Conservation (phyloP, 2,329 filamentous ascomycete genomes). For the Fusarium pseudonygamai region DNA sequence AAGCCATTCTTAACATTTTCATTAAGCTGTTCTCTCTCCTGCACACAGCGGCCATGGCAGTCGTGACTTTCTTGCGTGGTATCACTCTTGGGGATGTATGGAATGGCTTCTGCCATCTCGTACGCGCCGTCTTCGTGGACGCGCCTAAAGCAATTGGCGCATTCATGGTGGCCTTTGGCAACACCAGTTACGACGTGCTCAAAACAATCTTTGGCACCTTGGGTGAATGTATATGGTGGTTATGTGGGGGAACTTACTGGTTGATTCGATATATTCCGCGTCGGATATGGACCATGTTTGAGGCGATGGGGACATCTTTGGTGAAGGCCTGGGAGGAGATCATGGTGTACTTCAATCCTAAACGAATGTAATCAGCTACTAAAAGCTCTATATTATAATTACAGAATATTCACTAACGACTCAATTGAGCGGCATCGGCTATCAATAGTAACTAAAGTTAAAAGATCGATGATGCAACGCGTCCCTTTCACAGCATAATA, state of each 20-base stretch:
- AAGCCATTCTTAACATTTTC: slow-evolving; percentile 39
- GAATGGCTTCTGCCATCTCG: slow-evolving; percentile 47
- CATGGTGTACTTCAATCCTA: slow-evolving; percentile 51
- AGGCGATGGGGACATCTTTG: slow-evolving; percentile 44
- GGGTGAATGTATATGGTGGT: slow-evolving; percentile 42
- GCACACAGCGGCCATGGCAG: slow-evolving; percentile 49
- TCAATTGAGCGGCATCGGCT: neutral
- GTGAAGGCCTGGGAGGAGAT: slow-evolving; percentile 48
- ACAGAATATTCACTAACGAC: neutral
- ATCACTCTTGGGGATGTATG: slow-evolving; percentile 54
- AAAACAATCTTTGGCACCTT: slow-evolving; percentile 45
- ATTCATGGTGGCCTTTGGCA: slow-evolving; percentile 37
- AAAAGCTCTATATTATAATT: neutral
- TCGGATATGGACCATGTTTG: slow-evolving; percentile 46
- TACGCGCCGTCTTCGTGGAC: slow-evolving; percentile 46
- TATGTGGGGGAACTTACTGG: slow-evolving; percentile 37
- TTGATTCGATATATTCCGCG: slow-evolving; percentile 48
- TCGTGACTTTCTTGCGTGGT: slow-evolving; percentile 46
- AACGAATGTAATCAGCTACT: slow-evolving; percentile 37
- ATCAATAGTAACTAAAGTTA: no score
- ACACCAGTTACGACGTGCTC: slow-evolving; percentile 42
- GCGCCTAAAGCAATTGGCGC: slow-evolving; percentile 42
- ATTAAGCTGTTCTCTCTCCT: slow-evolving; percentile 46
- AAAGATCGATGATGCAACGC: neutral
- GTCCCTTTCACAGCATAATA: neutral